Conservation (phyloP, 352 stramenopile genomes). For the Globisporangium emineosum region DNA sequence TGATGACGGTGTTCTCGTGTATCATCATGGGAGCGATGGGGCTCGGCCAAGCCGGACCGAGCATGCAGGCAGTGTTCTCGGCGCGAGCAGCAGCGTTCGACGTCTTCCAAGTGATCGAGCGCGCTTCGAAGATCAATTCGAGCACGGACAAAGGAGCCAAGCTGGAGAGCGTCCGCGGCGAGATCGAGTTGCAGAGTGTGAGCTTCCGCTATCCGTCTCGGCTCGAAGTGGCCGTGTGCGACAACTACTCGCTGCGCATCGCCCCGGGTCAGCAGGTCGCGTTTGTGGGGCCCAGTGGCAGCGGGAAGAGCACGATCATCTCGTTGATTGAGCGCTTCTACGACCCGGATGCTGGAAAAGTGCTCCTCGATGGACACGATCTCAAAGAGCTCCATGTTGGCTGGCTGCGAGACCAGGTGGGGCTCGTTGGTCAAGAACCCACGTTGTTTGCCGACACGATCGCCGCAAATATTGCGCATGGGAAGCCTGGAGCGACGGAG, state of each 20-base stretch:
- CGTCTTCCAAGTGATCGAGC: constrained; percentile 55
- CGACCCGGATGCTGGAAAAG: constrained; percentile 57
- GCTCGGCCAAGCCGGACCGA: constrained; percentile 35
- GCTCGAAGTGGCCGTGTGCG: constrained; percentile 27
- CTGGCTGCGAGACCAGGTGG: constrained; percentile 73
- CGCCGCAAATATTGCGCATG: constrained; percentile 58
- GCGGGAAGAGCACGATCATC: constrained; percentile 49
- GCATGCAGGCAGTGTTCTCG: constrained; percentile 32
- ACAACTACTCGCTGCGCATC: constrained; percentile 33
- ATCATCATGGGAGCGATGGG: constrained; percentile 39
- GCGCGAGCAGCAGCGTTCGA: constrained; percentile 34
- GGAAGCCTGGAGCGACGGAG: constrained; percentile 52
- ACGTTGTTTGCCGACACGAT: constrained; percentile 38
- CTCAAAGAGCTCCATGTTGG: constrained; percentile 74
- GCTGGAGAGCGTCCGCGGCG: constrained; percentile 27
- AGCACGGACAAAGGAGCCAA: constrained; percentile 24
- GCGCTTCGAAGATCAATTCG: constrained; percentile 44
- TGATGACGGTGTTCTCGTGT: constrained; percentile 48
- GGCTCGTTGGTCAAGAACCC: constrained; percentile 88
- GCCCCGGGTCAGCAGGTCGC: constrained; percentile 37
- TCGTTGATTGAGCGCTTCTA: constrained; percentile 51
- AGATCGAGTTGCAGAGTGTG: constrained; percentile 39
- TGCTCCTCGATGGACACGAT: constrained; percentile 40
- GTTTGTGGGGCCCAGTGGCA: constrained; percentile 42
- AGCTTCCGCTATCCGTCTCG: constrained; percentile 37